These are phyloP conservation scores for Fraxinus greggii DNA, from an alignment of 305 asterid species.

Conservation along the genomic window DNA sequence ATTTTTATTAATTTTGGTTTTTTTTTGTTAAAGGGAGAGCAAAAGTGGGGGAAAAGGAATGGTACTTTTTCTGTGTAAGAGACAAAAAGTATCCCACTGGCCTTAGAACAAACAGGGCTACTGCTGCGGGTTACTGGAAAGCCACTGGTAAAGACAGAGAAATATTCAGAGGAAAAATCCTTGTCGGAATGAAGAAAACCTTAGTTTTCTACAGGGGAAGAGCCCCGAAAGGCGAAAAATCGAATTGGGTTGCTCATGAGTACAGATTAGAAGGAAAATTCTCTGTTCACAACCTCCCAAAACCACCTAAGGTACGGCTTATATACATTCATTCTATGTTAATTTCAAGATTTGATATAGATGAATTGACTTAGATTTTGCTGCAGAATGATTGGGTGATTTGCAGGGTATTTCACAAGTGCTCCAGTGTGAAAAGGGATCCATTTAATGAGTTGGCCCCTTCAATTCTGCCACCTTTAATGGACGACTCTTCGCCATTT, in stretches of 20 bases:
- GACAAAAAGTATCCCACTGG: conserved; percentile 61
- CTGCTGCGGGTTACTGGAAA: conserved; percentile 61
- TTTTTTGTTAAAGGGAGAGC: conserved; percentile 37
- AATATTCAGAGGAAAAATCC: conserved; percentile 33
- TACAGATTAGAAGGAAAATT: conserved; percentile 51
- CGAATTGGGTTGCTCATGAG: conserved; percentile 58
- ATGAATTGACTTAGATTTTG: background rate
- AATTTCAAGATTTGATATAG: background rate
- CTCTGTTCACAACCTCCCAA: conserved; percentile 32
- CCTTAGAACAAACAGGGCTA: conserved; percentile 54
- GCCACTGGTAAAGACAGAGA: conserved; percentile 59
- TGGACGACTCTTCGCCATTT: conserved; percentile 36
- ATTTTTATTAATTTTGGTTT: background rate
- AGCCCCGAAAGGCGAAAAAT: conserved; percentile 56
- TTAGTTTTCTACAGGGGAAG: conserved; percentile 59
- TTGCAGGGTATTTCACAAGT: conserved; percentile 51
- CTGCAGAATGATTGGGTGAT: conserved; percentile 57
- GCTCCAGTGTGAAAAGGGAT: conserved; percentile 8
- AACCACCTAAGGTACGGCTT: conserved; percentile 33
- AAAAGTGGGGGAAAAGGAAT: conserved; percentile 48
- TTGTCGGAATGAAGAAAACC: conserved; percentile 59
- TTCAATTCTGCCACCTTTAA: conserved; percentile 42
- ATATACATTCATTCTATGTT: background rate
- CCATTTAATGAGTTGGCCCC: background rate
- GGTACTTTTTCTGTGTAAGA: conserved; percentile 57